Percentiles rank a stretch among this genome's conserved stretches.
phyloP scores from a whole-genome alignment of 2,329 filamentous ascomycete species.

The Penicillium frequentans region DNA sequence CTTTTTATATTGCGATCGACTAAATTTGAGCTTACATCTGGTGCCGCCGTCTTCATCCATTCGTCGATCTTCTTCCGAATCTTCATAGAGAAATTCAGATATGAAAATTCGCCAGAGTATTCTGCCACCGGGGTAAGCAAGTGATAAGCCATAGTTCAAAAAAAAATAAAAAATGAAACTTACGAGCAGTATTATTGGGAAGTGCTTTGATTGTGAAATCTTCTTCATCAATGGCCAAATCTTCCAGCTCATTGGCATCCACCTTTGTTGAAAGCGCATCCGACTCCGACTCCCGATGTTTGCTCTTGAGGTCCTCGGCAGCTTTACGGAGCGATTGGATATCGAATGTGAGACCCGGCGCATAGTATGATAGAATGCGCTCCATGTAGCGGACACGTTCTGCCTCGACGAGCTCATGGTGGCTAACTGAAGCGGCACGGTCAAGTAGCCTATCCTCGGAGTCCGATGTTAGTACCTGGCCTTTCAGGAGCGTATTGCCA shows the following conservation, averaged over 20 bases:
- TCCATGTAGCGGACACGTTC: constrained; percentile 47
- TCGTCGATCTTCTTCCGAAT: constrained; percentile 45
- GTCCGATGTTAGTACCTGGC: constrained; percentile 5
- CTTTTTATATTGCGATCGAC: not conserved
- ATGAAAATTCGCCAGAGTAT: constrained; percentile 48
- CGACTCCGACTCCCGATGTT: constrained; percentile 34
- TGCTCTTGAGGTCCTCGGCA: constrained; percentile 45
- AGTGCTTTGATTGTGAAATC: constrained; percentile 42
- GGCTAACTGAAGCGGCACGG: constrained; percentile 30
- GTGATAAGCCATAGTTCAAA: too few relatives aligned
- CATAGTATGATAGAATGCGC: constrained; percentile 49
- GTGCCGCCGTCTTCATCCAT: constrained; percentile 40
- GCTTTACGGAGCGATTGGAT: constrained; percentile 44
- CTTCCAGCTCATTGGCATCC: constrained; percentile 39
- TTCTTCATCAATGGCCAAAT: constrained; percentile 44
- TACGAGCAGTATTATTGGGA: constrained; percentile 42
- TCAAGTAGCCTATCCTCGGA: constrained; percentile 25
- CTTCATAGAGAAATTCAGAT: constrained; percentile 47
- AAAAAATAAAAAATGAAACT: constrained; percentile 13
- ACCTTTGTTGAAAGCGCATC: constrained; percentile 30
- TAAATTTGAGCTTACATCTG: constrained; percentile 29
- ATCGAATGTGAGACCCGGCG: constrained; percentile 47
- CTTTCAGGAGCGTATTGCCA: not conserved
- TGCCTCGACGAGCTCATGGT: constrained; percentile 36
- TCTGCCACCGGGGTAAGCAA: constrained; percentile 24